Base-by-base conservation (phyloP, 805 yeast species). In the Vanderwaltozyma yarrowii region DNA sequence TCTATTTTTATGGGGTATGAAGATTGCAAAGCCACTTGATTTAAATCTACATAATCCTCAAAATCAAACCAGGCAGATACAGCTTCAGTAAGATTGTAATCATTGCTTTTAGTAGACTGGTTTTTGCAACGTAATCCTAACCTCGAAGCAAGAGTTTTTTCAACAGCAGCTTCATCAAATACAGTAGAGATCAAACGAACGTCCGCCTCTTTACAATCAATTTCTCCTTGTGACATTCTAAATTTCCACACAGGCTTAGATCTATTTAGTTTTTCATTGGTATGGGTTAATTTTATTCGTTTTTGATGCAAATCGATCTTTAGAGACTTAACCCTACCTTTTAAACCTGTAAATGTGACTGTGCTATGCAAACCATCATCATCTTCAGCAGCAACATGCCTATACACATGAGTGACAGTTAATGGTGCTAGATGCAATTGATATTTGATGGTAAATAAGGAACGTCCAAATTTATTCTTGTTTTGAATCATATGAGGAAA, bases 31-130 rank as follows among this genome's bases (percentile, higher is more conserved):
- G 72, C 68, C 10, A 66, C 54, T 35, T 68, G 62, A 42, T 80
- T 83, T 31, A 86, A 52, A 47, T 87, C 96, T 10, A 73, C 63
- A 47, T 73, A 87, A 54, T 87, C 96, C 40, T 81, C 80, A 17
- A 66, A 60, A 50, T 86, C 94, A 34, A 74, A 65, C 96, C 96
- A 87, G 2, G 15, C 32, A 6, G 32, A 33, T 26, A 41, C 34
- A n/a, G 33, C 26, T 23, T 36, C 16, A 13, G 36, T 35, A n/a
- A 31, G 33, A 14, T 30, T 30, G 23, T 25, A 34, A 10, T 35
- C 40, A 3, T 45, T 36, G 2, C 38, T 36, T 7, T 20, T 13
- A 16, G 37, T 32, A 9, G 24, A 21, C 3, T 26, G 30, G 17
- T 37, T 29, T 40, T 39, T 43, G 42, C 52, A 14, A 41, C 46